Evolutionary conservation across 257 asterid genomes (phyloP).

Genomic region (Euphrasia confusa): DNA sequence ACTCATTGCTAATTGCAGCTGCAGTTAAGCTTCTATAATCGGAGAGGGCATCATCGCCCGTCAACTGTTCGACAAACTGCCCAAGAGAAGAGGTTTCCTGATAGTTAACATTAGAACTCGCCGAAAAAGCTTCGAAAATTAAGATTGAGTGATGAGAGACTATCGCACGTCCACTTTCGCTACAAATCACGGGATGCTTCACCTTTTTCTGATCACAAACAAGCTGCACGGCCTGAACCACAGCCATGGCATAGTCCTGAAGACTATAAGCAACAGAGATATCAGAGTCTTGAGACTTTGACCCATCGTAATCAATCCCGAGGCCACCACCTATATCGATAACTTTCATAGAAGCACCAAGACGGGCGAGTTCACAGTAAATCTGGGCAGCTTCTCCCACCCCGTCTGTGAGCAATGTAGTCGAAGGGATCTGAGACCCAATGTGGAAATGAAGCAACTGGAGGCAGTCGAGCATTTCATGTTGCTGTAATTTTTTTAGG

Average conservation of each 20-base stretch:
- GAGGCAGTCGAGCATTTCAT: constrained; percentile 79
- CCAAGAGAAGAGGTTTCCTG: constrained; percentile 38
- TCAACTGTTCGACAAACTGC: constrained; percentile 44
- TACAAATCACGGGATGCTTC: constrained; percentile 74
- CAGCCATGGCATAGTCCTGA: constrained; percentile 81
- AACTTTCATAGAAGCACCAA: constrained; percentile 77
- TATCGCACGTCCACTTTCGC: constrained; percentile 99
- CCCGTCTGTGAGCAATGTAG: constrained; percentile 66
- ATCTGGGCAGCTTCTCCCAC: constrained; percentile 92
- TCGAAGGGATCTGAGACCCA: constrained; percentile 91
- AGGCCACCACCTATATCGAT: constrained; percentile 95
- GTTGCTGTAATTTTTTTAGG: constrained; percentile 56
- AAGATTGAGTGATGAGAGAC: constrained; percentile 93
- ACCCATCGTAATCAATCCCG: constrained; percentile 92
- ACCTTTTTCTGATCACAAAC: constrained; percentile 68
- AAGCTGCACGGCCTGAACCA: constrained; percentile 55
- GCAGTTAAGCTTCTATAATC: constrained; percentile 57
- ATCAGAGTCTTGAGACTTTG: constrained; percentile 76
- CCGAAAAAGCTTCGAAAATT: constrained; percentile 71
- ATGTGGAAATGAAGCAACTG: constrained; percentile 92
- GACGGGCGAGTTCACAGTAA: constrained; percentile 71
- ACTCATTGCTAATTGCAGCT: constrained; percentile 64
- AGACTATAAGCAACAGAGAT: constrained; percentile 67
- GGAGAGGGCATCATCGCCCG: constrained; percentile 46
- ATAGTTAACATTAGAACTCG: constrained; percentile 28